A percentile compares a stretch with the other conserved stretches of the same genome.
Evolutionary conservation across 495 filamentous ascomycete genomes (phyloP).

Genomic region (Neurospora cerealis): DNA sequence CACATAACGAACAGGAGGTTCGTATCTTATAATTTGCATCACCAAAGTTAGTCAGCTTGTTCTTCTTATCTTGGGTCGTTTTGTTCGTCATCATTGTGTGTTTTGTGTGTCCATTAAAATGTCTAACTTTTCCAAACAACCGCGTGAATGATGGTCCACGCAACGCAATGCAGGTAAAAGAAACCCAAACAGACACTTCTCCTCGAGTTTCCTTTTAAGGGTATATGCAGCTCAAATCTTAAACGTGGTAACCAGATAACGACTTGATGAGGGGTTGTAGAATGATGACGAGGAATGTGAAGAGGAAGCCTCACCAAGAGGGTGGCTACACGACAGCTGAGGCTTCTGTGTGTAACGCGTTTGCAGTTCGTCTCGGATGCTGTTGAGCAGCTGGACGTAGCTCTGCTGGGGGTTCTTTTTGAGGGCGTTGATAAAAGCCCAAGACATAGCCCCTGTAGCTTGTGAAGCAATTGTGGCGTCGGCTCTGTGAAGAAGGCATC

Average conservation of each 20-base stretch:
- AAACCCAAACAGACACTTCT: neutral
- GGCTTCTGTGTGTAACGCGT: conserved; percentile 92
- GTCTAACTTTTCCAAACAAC: neutral
- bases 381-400: conserved; percentile 91
- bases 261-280: neutral
- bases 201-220: neutral
- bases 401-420: conserved; percentile 98
- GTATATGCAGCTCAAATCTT: conserved; percentile 10
- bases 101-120: neutral
- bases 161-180: neutral
- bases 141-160: neutral
- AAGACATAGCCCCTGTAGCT: conserved; percentile 96
- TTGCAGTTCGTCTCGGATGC: conserved; percentile 83
- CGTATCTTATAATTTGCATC: conserved; percentile 28
- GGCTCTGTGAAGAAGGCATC: conserved; percentile 32
- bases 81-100: neutral
- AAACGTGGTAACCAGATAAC: conserved; percentile 19
- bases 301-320: conserved; percentile 53
- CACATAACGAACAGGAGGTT: conserved; percentile 44
- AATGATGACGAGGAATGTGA: neutral
- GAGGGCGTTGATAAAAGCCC: conserved; percentile 87
- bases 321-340: conserved; percentile 93
- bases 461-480: conserved; percentile 62
- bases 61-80: neutral
- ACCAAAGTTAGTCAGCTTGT: conserved; percentile 10